Evolutionary conservation across 2,329 filamentous ascomycete genomes (phyloP).

Genomic region (Raffaelea albimanens): DNA sequence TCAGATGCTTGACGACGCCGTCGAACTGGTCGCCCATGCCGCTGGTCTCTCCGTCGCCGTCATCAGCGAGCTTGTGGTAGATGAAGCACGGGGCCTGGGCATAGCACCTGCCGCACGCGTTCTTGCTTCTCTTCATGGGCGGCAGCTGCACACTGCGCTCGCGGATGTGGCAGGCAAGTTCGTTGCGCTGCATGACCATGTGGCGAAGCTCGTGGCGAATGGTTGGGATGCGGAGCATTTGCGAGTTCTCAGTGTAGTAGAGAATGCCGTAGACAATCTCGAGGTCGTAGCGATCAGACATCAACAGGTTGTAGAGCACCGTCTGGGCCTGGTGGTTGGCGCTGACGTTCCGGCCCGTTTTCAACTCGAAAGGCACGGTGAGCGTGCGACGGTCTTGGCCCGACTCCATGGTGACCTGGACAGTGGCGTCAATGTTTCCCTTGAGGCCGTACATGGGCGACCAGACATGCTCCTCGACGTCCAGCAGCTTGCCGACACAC

Average conservation of each 20-base stretch:
- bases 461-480: slow-evolving; percentile 97
- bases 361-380: slow-evolving; percentile 89
- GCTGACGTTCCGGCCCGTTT: slow-evolving; percentile 80
- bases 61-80: slow-evolving; percentile 84
- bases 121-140: slow-evolving; percentile 73
- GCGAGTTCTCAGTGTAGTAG: slow-evolving; percentile 89
- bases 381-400: slow-evolving; percentile 49
- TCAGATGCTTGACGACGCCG: slow-evolving; percentile 70
- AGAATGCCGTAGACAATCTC: slow-evolving; percentile 83
- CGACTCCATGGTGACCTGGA: slow-evolving; percentile 72
- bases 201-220: slow-evolving; percentile 83
- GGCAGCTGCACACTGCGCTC: slow-evolving; percentile 73
- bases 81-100: slow-evolving; percentile 85
- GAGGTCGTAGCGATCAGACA: slow-evolving; percentile 92
- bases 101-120: slow-evolving; percentile 80
- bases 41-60: slow-evolving; percentile 71
- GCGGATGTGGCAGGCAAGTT: slow-evolving; percentile 75
- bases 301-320: slow-evolving; percentile 80
- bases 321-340: slow-evolving; percentile 86
- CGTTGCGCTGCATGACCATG: slow-evolving; percentile 94
- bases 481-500: slow-evolving; percentile 86
- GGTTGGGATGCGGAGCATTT: slow-evolving; percentile 75
- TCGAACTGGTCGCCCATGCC: slow-evolving; percentile 76
- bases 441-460: slow-evolving; percentile 96
- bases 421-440: slow-evolving; percentile 94